Evolutionary conservation across 495 filamentous ascomycete species (phyloP).

Genomic region (Talaromyces borbonicus): DNA sequence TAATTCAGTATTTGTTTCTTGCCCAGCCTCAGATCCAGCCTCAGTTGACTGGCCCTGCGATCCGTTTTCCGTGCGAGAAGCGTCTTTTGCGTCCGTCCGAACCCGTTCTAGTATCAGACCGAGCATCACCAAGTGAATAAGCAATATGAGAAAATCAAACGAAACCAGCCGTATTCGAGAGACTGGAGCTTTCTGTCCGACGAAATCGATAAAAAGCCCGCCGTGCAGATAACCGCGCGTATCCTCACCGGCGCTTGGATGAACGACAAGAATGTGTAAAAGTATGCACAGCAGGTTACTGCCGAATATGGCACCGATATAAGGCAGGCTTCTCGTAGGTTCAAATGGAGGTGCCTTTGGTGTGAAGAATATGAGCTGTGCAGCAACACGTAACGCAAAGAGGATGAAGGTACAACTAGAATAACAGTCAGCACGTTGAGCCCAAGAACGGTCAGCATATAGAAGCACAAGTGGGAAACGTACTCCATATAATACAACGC

Average conservation of each 20-base stretch:
- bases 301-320: slow-evolving; percentile 58
- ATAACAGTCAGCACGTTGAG: not conserved
- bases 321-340: slow-evolving; percentile 49
- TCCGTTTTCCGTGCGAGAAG: slow-evolving; percentile 12
- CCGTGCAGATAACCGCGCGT: slow-evolving; percentile 77
- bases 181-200: slow-evolving; percentile 70
- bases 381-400: slow-evolving; percentile 57
- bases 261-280: slow-evolving; percentile 52
- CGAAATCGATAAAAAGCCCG: slow-evolving; percentile 76
- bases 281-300: slow-evolving; percentile 66
- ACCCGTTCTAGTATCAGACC: slow-evolving; percentile 62
- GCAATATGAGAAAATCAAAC: slow-evolving; percentile 56
- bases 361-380: slow-evolving; percentile 68
- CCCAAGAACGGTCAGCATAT: too few species aligned
- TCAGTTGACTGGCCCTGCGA: slow-evolving; percentile 11
- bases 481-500: slow-evolving; percentile 90
- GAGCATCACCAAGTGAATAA: slow-evolving; percentile 65
- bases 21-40: slow-evolving; percentile 12
- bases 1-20: slow-evolving; percentile 29
- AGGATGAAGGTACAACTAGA: slow-evolving; percentile 68
- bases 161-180: slow-evolving; percentile 52
- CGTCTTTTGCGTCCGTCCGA: slow-evolving; percentile 19
- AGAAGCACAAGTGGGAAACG: slow-evolving; percentile 16
- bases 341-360: slow-evolving; percentile 65
- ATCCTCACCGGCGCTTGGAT: slow-evolving; percentile 60